Base-by-base conservation (phyloP, 192 early-diverging fungal species). In the Entrophospora sp. region DNA sequence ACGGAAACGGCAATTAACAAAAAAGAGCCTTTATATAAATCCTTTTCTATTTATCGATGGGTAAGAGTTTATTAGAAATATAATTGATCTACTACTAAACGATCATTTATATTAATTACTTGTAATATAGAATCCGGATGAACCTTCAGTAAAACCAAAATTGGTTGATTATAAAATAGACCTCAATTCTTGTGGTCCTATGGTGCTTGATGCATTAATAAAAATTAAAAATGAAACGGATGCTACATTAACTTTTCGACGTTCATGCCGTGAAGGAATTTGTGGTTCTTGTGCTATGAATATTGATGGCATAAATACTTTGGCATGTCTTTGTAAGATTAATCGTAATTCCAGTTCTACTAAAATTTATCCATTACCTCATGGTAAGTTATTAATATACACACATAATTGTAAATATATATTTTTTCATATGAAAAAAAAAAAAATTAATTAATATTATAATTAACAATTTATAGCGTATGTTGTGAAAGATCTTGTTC, bases 251-350 rank as follows among this genome's bases (percentile, higher is more conserved):
- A 94, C 95, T 31, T 94, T 97, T 85, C 89, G 95, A 73, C 85
- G 93, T 62, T 93, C 92, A 20, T 95, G 95, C 80, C 91, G 93
- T 76, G 95, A 97, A 80, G 92, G 92, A 55, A 97, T 97, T 69
- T 97, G 95, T 71, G 95, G 95, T 60, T 94, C 91, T 46, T 97
- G 95, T 70, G 88, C 95, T 55, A 98, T 98, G 95, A 98, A 98
- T 85, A 98, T 98, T 75, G 87, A 89, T 73, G 95, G 95, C 61
- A 79, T 75, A 18, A 98, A 98, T 82, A 98, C 93, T 20, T 81
- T 98, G 43, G 95, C 95, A 16, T 98, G 93, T 79, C 83, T 96
- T 57, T 81, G 79, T 72, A 88, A 91, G 63, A 94, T 98, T 64
- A 85, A 94, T 49, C 81, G 87, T 27, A 76, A 83, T 68, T 70